Evolutionary conservation across 768 basidiomycete genomes (phyloP), one percentile per base, ranked within the genome.

Genomic region (Podaxis sp.): DNA sequence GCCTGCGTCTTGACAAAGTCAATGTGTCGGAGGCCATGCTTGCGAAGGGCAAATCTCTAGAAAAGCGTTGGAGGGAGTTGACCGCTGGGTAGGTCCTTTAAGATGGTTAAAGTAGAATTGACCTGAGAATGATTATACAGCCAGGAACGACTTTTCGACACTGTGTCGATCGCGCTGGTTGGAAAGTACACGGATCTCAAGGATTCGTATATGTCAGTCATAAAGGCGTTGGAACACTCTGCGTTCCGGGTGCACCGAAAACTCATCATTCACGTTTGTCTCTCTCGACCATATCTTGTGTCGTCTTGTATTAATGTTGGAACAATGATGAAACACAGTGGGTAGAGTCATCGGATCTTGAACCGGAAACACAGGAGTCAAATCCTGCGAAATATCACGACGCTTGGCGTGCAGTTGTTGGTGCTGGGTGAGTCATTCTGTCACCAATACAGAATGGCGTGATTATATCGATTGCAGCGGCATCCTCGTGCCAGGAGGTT

Each of bases 181-280:
- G 96, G 96, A 50, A 99, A 99, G 77, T 99, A 99, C 79, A 98
- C 95, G 12, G 88, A 94, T 66, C 80, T 99, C 52, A 93, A 95
- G 76, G 96, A 99, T 75, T 97, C 96, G 28, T 99, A 99, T 74
- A 99, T 98, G 93, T 95, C 92, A 30, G 96, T 99, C 60, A 89
- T 88, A 70, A 99, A 99, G 80, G 87, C 97, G 22, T 81, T 99
- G 38, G 96, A 99, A 75, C 96, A 99, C 75, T 95, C 96, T 4
- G 93, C 96, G 0, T 94, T 99, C 79, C 87, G 94, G 48, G 91
- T 96, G 59, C 91, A 87, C 61, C 80, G 93, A 61, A 95, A 92
- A 71, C 84, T 99, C 41, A 81, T 78, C 56, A 81, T 99, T 44
- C 85, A 93, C 68, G 96, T 92, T 66, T 50, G 86, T 78, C 17